Evolutionary conservation across 1,284 basidiomycete genomes (phyloP), one percentile per base, ranked within the genome.

Genomic region (Farysia itapuensis): DNA sequence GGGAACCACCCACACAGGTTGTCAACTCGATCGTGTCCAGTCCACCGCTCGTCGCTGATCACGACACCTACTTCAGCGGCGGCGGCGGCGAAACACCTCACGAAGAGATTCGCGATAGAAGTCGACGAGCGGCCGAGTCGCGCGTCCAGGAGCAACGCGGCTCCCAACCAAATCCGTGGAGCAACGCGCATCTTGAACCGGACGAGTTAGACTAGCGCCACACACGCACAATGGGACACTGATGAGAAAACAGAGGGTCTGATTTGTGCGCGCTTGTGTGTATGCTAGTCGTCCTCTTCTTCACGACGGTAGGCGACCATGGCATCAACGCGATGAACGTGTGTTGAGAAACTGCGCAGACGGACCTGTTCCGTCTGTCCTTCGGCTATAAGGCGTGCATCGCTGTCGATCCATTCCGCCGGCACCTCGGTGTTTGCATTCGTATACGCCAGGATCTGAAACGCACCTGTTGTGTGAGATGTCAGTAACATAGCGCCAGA

Each of bases 331-430:
- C 69, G 67, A 48, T 79, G 79, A 6, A 78, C 70, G 38, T 76
- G 77, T 3, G 79, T 79, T 23, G 65, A 70, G 58, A 79, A 79
- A 32, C 75, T 76, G 21, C 79, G 60, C n/a, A 79, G 54, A 35
- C 73, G 87, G 64, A 97, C 93, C 78, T 95, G 92, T 77, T 97
- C 93, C 69, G 91, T 93, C 79, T 95, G 92, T 67, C 90, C 87
- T 22, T 90, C 87, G 77, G 93, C 90, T 74, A 98, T 97, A 29
- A 94, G 86, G 39, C 95, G 82, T 8, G 94, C 90, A 77, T 95
- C 91, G 1, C 90, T 91, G 74, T 96, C 92, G 16, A 90, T 85
- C 93, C 93, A 97, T 50, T 88, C 85, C 12, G 86, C 88, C 30
- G 92, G 90, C 1, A 93, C 85, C 66, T 93, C 87, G 9, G 87